Evolutionary conservation across 2,329 filamentous ascomycete species (phyloP), one percentile per base, ranked within the genome.

Genomic region (Talaromyces piceae): DNA sequence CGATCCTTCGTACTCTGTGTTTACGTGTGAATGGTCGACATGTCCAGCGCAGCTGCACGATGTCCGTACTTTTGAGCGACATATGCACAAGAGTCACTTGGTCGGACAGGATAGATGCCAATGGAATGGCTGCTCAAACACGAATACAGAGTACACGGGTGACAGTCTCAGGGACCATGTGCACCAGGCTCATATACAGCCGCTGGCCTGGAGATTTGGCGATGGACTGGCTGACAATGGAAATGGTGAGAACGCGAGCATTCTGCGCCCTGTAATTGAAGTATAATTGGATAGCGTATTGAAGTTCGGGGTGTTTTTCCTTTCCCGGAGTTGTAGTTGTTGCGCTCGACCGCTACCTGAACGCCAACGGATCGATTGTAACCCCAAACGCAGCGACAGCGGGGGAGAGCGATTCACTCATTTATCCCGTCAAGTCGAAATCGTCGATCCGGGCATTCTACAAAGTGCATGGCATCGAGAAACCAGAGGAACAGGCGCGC

Each of bases 11-110:
- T 69, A 66, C 47, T 60, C 56, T 45, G 71, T 78, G 5, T 86
- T 75, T 61, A 70, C 72, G 50, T 86, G 83, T 63, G 63, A 69
- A 39, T 86, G 82, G 82, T 65, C 73, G 47, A 64, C 67, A 1
- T 86, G 83, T 61, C 63, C 65, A 3, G 75, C 78, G 0, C 73
- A 82, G 56, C 67, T 86, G 4, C 82, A 86, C 63, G 85, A 84
- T 57, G 63, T 84, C 12, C 74, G 77, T 7, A 79, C 77, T 0
- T 66, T 86, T 5, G 75, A 76, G 54, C 79, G 78, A 52, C 83
- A 86, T 61, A 64, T 83, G 5, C 61, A 71, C 47, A 83, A 81
- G 58, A 63, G 78, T 3, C 82, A 86, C 52, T 57, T 68, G 2
- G 62, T 67, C 2, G 54, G 62, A 47, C 55, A 60, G 13, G 60